Percentiles rank a stretch among this genome's conserved stretches.
Conservation (phyloP, 257 asterid species). For the Primulina tabacum region DNA sequence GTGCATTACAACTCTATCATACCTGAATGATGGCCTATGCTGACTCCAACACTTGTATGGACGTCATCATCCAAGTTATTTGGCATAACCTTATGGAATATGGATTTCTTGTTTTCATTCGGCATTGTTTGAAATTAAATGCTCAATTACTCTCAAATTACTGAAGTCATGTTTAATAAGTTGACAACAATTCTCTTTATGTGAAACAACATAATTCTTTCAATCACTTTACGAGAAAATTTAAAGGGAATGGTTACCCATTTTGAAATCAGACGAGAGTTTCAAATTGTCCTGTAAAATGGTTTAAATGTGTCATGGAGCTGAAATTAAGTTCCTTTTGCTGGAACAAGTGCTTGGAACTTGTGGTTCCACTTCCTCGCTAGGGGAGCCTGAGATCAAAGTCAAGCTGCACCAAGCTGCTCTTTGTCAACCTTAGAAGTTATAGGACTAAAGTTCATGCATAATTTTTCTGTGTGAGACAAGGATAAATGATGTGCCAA, state of each 20-base stretch:
- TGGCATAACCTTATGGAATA: not conserved
- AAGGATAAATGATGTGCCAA: slow-evolving; percentile 3
- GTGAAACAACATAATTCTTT: not conserved
- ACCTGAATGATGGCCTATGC: slow-evolving; percentile 11
- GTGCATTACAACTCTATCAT: no score
- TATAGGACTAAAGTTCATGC: not conserved
- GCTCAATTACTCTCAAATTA: not conserved
- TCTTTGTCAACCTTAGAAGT: slow-evolving; percentile 14
- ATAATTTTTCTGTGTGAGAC: not conserved
- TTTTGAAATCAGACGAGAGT: not conserved
- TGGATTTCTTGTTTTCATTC: not conserved
- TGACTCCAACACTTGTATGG: not conserved
- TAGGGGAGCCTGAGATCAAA: slow-evolving; percentile 7
- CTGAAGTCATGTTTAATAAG: not conserved
- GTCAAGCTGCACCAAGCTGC: slow-evolving; percentile 1
- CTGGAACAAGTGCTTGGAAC: not conserved
- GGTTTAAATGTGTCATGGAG: not conserved
- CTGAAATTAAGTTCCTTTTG: not conserved
- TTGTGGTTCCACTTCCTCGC: no score
- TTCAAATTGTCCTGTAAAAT: not conserved
- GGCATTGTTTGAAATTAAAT: not conserved
- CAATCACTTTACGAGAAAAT: not conserved
- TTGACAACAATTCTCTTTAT: not conserved
- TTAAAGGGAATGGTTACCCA: not conserved
- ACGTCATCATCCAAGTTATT: not conserved